A percentile compares a stretch with the other conserved stretches of the same genome.
Conservation (phyloP, 306 rosid species). For the Potentilla sterilis region DNA sequence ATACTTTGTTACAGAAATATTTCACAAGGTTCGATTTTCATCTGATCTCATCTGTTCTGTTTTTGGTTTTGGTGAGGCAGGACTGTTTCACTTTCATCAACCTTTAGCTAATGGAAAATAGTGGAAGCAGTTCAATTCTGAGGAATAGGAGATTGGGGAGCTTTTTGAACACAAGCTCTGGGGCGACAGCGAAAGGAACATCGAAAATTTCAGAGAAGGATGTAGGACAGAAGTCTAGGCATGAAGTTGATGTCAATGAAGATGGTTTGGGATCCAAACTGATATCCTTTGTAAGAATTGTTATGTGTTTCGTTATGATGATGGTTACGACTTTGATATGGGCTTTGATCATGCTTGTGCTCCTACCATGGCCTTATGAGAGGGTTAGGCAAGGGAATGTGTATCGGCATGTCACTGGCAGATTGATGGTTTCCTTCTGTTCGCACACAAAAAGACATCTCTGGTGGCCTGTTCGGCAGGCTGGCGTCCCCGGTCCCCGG, state of each 20-base stretch:
- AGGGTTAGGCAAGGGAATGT: conserved; percentile 61
- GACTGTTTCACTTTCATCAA: too few species aligned
- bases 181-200: conserved; percentile 33
- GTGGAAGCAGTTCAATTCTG: conserved; percentile 34
- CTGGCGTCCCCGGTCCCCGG: too few species aligned
- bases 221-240: too few species aligned
- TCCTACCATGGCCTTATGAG: conserved; percentile 61
- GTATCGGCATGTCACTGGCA: too few species aligned
- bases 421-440: too few species aligned
- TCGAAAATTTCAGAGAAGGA: conserved; percentile 5
- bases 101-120: conserved; percentile 13
- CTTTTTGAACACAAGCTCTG: conserved; percentile 41
- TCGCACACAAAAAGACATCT: too few species aligned
- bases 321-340: conserved; percentile 57
- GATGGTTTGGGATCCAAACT: conserved; percentile 38
- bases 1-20: too few species aligned
- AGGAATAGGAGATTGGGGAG: conserved; percentile 57
- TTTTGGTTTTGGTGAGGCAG: too few species aligned
- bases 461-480: too few species aligned
- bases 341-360: conserved; percentile 53
- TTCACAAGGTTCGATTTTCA: too few species aligned
- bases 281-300: conserved; percentile 45
- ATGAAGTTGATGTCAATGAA: conserved; percentile 14
- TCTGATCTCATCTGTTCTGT: too few species aligned
- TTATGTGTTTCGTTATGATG: conserved; percentile 48